Percentiles rank a stretch among this genome's conserved stretches.
Conservation (phyloP, 2,329 filamentous ascomycete genomes). For the Colletotrichum scovillei region DNA sequence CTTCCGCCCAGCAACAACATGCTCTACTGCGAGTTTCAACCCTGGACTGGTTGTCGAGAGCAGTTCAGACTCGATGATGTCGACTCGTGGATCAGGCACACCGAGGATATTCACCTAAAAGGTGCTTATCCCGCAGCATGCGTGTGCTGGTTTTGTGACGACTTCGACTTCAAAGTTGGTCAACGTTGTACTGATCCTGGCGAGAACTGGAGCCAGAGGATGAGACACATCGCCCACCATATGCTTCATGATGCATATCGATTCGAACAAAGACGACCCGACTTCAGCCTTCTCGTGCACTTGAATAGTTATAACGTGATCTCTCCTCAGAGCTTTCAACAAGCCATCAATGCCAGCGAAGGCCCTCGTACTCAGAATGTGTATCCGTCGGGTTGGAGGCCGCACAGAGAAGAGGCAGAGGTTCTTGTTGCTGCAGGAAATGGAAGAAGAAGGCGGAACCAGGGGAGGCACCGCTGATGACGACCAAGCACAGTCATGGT, state of each 20-base stretch:
- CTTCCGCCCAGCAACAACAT: conserved; percentile 26
- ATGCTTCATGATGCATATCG: conserved; percentile 43
- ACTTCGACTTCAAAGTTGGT: conserved; percentile 43
- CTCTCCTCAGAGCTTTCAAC: conserved; percentile 1
- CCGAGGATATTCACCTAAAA: conserved; percentile 49
- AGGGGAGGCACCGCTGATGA: not conserved
- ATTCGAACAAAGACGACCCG: conserved; percentile 25
- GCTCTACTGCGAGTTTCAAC: conserved; percentile 60
- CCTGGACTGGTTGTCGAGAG: conserved; percentile 47
- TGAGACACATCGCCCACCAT: conserved; percentile 63
- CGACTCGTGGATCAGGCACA: conserved; percentile 60
- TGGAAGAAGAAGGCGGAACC: not conserved
- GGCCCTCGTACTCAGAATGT: not conserved
- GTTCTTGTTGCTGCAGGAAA: not conserved
- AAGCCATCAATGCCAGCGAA: conserved; percentile 10
- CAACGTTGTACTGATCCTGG: conserved; percentile 26
- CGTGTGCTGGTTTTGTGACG: conserved; percentile 64
- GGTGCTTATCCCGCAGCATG: conserved; percentile 47
- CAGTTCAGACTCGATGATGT: conserved; percentile 52
- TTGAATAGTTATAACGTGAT: conserved; percentile 6
- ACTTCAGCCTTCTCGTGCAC: conserved; percentile 28
- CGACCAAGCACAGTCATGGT: not conserved
- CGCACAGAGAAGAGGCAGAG: not conserved
- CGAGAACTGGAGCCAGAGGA: conserved; percentile 51
- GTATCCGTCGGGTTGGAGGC: conserved; percentile 8